Conservation (phyloP, 2,329 filamentous ascomycete genomes). For the Anisogramma anomala region DNA sequence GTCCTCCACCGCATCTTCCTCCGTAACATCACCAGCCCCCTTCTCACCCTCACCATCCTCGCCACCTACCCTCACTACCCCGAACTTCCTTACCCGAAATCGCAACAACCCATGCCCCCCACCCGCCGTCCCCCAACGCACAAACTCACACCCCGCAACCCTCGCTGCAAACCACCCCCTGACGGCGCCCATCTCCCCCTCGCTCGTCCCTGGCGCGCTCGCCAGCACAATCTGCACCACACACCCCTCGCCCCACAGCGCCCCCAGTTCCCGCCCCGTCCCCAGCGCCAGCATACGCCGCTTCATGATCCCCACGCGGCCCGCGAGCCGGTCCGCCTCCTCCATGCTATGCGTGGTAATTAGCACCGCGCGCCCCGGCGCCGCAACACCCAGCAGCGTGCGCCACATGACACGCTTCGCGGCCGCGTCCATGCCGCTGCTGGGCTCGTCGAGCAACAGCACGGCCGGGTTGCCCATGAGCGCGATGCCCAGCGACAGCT, state of each 20-base stretch:
- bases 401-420: conserved; percentile 91
- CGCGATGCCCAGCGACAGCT: conserved; percentile 77
- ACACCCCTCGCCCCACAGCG: conserved; percentile 64
- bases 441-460: conserved; percentile 79
- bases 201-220: conserved; percentile 60
- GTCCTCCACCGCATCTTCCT: background rate
- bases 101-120: conserved; percentile 10
- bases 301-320: conserved; percentile 75
- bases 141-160: conserved; percentile 56
- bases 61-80: conserved; percentile 3
- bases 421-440: conserved; percentile 78
- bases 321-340: conserved; percentile 80
- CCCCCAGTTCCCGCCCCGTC: conserved; percentile 58
- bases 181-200: conserved; percentile 56
- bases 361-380: conserved; percentile 67
- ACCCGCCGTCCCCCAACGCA: conserved; percentile 22
- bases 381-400: conserved; percentile 50
- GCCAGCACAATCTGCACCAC: conserved; percentile 72
- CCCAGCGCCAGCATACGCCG: conserved; percentile 77
- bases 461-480: conserved; percentile 87
- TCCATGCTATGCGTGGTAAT: conserved; percentile 94
- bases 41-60: conserved; percentile 14
- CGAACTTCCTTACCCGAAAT: conserved; percentile 9
- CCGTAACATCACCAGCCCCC: background rate
- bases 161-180: conserved; percentile 50